Evolutionary conservation across 441 rosid species (phyloP).

Genomic region (Croton setiger): DNA sequence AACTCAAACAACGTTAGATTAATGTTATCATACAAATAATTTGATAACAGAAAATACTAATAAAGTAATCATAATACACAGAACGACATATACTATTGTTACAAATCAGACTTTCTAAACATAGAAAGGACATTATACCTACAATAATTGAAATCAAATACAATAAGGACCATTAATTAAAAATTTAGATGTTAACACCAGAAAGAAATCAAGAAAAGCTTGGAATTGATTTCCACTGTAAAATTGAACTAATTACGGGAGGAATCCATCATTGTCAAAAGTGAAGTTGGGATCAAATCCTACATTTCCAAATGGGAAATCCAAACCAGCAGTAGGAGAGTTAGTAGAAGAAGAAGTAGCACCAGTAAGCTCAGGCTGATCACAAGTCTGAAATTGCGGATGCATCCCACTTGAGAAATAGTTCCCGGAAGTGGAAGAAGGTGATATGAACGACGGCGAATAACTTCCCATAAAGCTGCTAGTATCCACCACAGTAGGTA

Average conservation of each 20-base stretch:
- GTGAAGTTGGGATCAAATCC: constrained; percentile 41
- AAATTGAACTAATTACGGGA: constrained; percentile 21
- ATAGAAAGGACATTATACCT: no score
- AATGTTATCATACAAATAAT: no score
- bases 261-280: constrained; percentile 36
- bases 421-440: constrained; percentile 29
- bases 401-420: constrained; percentile 21
- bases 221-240: neutral
- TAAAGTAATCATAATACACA: no score
- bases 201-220: neutral
- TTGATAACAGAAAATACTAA: no score
- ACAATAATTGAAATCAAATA: no score
- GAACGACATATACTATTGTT: no score
- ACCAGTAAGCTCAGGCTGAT: constrained; percentile 19
- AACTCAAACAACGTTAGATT: no score
- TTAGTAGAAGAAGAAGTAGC: constrained; percentile 40
- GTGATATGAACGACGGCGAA: constrained; percentile 24
- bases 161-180: no score
- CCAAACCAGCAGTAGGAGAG: constrained; percentile 40
- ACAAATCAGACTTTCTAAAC: no score
- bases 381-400: constrained; percentile 22
- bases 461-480: constrained; percentile 24
- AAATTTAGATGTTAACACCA: neutral
- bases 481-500: constrained; percentile 24
- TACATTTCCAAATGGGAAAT: constrained; percentile 32